These are phyloP conservation scores for Gyrodon lividus DNA, from an alignment of 768 basidiomycete species.

Conservation along the genomic window DNA sequence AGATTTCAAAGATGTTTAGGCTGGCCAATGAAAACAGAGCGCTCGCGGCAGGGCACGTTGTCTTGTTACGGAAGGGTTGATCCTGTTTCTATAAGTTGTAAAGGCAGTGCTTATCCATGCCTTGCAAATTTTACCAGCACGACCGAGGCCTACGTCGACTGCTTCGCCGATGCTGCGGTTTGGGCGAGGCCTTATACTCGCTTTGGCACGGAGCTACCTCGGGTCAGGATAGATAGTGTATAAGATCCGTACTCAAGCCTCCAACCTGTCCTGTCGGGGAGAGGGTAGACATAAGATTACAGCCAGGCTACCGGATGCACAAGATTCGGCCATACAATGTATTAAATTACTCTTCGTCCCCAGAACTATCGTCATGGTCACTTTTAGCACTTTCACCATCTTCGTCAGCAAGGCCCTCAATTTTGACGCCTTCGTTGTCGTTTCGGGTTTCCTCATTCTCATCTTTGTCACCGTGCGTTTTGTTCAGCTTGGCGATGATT, in stretches of 20 bases:
- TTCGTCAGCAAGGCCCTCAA: conserved; percentile 53
- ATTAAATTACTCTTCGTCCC: conserved; percentile 29
- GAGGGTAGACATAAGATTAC: conserved; percentile 19
- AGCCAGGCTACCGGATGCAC: conserved; percentile 31
- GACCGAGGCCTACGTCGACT: not conserved
- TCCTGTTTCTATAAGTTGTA: conserved; percentile 16
- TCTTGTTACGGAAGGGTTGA: conserved; percentile 14
- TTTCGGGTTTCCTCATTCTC: conserved; percentile 46
- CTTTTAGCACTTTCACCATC: conserved; percentile 27
- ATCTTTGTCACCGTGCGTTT: conserved; percentile 56
- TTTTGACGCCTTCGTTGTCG: conserved; percentile 46
- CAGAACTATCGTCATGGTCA: conserved; percentile 27
- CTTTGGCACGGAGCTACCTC: too few relatives aligned
- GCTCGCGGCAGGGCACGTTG: conserved; percentile 18
- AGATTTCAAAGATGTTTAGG: conserved; percentile 14
- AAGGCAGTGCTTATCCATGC: conserved; percentile 19
- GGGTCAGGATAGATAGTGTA: not conserved
- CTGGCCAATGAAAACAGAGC: conserved; percentile 12
- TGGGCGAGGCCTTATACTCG: too few relatives aligned
- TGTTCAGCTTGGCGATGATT: conserved; percentile 83
- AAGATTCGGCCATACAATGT: conserved; percentile 32
- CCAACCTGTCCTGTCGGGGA: conserved; percentile 12
- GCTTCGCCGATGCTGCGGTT: conserved; percentile 3
- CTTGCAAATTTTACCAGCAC: not conserved
- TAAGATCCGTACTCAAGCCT: conserved; percentile 12